Evolutionary conservation across 345 rosid species (phyloP), one percentile per base, ranked within the genome.

Genomic region (Eucalyptus pauciflora): DNA sequence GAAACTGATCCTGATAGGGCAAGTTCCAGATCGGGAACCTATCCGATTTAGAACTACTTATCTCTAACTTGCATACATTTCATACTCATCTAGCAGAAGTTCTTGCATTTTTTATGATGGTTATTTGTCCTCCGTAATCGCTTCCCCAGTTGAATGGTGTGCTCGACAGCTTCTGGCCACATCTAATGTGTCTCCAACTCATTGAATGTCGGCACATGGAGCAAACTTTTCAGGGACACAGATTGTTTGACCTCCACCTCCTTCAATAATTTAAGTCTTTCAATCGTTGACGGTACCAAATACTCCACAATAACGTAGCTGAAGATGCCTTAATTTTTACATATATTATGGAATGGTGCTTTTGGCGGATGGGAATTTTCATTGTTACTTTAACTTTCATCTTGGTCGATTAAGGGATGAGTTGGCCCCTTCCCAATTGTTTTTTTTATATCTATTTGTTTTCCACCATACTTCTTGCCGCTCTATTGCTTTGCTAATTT

Each of bases 221-320:
- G n/a, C n/a, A 60, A 60, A 24, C 0, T 60, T 60, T 24, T 60
- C 7, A 27, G 13, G n/a, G 67, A 60, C 67, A 10, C 25, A 12
- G 67, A 60, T 60, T 25, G 29, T 60, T 60, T 60, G n/a, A 60
- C 0, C 56, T 52, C 56, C 56, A 52, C 56, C 24, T 52, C 56
- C 56, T 52, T 52, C 56, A 52, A 52, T 52, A 52, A 52, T 52
- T 52, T 18, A 52, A 7, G 56, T 52, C 10, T 52, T 52, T 25
- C 7, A 60, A 24, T 11, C 13, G 7, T 60, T 27, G 14, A 60
- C 2, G 6, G 67, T 5, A 25, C 14, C 29, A 24, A 60, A 60
- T 7, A 60, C n/a, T 60, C 29, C n/a, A 11, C 67, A 5, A 25
- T 0, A 56, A 0, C 62, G 2, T 56, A 20, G 0, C 3, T 22